phyloP scores from a whole-genome alignment of 73 alveolate genomes.

The Strombidium stylifer region DNA sequence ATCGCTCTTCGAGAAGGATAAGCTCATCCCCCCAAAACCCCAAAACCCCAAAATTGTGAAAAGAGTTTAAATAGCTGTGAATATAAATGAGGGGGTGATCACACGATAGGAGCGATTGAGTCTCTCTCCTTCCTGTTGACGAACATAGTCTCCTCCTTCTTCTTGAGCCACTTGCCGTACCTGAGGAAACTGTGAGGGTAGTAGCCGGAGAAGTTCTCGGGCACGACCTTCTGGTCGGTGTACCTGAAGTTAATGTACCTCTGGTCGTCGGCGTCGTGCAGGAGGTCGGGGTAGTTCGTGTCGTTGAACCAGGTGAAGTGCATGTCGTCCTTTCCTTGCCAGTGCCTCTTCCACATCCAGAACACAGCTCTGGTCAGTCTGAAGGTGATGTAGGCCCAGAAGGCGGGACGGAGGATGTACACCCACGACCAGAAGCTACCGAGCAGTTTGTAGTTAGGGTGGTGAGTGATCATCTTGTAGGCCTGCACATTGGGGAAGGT shows the following conservation, averaged over 20 bases:
- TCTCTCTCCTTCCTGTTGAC: background rate
- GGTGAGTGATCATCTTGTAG: constrained; percentile 27
- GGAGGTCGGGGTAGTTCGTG: constrained; percentile 52
- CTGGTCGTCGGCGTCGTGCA: constrained; percentile 54
- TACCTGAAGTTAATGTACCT: constrained; percentile 59
- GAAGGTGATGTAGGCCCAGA: constrained; percentile 43
- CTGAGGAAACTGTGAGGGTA: constrained; percentile 43
- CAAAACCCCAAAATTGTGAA: too few species aligned
- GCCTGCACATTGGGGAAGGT: constrained; percentile 47
- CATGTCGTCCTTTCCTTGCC: constrained; percentile 43
- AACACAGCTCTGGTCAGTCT: constrained; percentile 29
- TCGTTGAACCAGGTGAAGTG: constrained; percentile 56
- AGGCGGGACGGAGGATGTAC: constrained; percentile 27
- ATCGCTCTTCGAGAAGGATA: too few species aligned
- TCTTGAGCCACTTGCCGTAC: constrained; percentile 35
- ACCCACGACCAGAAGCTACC: constrained; percentile 42
- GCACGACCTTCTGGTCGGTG: constrained; percentile 48
- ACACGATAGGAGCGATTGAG: background rate
- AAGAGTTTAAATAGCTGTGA: background rate
- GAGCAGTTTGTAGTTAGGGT: constrained; percentile 51
- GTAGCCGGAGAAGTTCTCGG: constrained; percentile 56
- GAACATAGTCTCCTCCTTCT: constrained; percentile 4
- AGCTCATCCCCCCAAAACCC: too few species aligned
- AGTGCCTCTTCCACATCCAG: constrained; percentile 37
- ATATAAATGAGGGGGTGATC: background rate